phyloP scores from a whole-genome alignment of 2,329 filamentous ascomycete species.

The Fusarium sp. region DNA sequence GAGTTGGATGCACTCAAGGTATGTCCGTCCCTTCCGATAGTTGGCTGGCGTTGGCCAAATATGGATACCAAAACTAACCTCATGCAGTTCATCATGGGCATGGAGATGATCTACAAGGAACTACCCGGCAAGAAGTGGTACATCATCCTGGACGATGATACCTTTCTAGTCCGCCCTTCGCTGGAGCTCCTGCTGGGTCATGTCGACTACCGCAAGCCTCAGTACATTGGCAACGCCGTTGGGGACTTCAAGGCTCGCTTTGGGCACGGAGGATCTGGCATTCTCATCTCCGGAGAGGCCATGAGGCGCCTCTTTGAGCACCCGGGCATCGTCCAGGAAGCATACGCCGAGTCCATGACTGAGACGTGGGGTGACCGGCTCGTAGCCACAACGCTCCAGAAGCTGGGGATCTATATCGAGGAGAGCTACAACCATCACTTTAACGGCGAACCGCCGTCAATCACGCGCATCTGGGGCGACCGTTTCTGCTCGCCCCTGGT shows the following conservation, averaged over 20 bases:
- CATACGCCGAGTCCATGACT: constrained; percentile 61
- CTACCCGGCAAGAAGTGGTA: constrained; percentile 70
- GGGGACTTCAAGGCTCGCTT: constrained; percentile 68
- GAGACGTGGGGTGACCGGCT: constrained; percentile 67
- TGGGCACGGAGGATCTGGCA: constrained; percentile 67
- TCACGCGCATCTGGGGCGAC: constrained; percentile 62
- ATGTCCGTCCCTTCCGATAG: constrained; percentile 10
- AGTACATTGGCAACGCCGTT: constrained; percentile 68
- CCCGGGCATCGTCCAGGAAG: constrained; percentile 56
- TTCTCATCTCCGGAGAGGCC: constrained; percentile 64
- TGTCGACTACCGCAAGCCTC: constrained; percentile 58
- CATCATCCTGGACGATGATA: constrained; percentile 69
- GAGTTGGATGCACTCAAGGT: constrained; percentile 65
- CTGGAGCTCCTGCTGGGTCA: constrained; percentile 61
- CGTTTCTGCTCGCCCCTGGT: constrained; percentile 66
- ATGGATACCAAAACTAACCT: constrained; percentile 15
- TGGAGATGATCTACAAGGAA: constrained; percentile 63
- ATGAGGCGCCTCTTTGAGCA: constrained; percentile 60
- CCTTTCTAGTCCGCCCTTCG: constrained; percentile 63
- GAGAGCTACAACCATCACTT: constrained; percentile 66
- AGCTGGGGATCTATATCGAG: constrained; percentile 66
- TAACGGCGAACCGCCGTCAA: constrained; percentile 64
- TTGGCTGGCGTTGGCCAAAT: neutral
- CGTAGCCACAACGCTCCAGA: constrained; percentile 64
- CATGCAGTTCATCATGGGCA: constrained; percentile 64